phyloP scores from a whole-genome alignment of 2,329 filamentous ascomycete species.

The Cladosporium sp. region DNA sequence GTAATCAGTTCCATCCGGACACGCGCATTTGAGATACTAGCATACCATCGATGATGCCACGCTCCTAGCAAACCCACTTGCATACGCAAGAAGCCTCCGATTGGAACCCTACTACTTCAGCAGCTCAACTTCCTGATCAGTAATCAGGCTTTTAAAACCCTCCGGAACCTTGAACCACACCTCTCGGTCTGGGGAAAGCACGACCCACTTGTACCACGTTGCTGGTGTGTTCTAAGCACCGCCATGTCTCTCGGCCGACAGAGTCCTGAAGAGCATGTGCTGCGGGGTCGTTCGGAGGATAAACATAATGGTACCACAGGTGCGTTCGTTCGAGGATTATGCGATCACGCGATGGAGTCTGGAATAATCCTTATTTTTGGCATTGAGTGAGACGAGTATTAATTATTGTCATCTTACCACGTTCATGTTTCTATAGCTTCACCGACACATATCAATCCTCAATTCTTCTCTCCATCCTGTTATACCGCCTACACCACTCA shows the following conservation, averaged over 20 bases:
- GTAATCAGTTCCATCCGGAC: background rate
- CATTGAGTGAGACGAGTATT: background rate
- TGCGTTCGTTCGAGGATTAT: background rate
- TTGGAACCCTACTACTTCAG: background rate
- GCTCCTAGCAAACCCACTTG: background rate
- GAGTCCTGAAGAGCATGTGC: background rate
- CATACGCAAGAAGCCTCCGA: background rate
- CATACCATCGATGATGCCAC: background rate
- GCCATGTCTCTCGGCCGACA: background rate
- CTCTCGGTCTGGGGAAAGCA: background rate
- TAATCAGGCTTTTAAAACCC: background rate
- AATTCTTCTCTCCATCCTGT: background rate
- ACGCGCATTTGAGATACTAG: background rate
- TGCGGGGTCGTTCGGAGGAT: background rate
- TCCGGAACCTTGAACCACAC: background rate
- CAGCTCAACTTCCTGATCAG: background rate
- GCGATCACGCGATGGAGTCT: background rate
- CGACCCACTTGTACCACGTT: background rate
- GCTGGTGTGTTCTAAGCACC: background rate
- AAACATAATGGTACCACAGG: background rate
- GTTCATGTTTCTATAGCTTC: background rate
- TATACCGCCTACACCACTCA: background rate
- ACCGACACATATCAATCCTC: background rate
- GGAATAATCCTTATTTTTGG: background rate
- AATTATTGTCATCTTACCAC: background rate